These are phyloP conservation scores for Aegilops umbellulata DNA, from an alignment of 176 grass and related monocot species.

Conservation along the genomic window DNA sequence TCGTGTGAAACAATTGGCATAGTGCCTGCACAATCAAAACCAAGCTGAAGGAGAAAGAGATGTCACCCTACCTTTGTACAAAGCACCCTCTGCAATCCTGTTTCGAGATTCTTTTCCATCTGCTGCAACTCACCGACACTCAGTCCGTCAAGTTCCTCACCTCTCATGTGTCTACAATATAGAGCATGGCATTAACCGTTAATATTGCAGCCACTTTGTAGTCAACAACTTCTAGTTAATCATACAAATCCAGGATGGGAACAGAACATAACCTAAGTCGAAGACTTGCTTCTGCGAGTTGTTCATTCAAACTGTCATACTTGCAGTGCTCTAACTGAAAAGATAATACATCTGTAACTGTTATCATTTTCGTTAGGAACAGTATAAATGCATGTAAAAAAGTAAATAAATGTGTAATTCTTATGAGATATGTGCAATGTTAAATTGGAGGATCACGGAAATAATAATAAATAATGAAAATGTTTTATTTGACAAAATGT, in stretches of 20 bases:
- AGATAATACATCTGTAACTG: not conserved
- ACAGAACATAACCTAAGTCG: constrained; percentile 68
- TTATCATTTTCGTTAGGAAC: not conserved
- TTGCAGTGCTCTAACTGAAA: constrained; percentile 76
- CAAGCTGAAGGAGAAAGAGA: constrained; percentile 6
- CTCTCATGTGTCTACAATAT: constrained; percentile 77
- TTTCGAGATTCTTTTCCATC: constrained; percentile 86
- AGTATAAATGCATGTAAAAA: not conserved
- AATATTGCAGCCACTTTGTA: not conserved
- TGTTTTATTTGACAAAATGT: not conserved
- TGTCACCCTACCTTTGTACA: constrained; percentile 66
- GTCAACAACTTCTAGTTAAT: constrained; percentile 6
- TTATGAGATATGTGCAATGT: not conserved
- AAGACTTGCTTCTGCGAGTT: constrained; percentile 73
- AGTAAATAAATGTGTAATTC: not conserved
- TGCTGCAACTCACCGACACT: constrained; percentile 68
- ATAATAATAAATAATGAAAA: not conserved
- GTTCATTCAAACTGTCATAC: constrained; percentile 62
- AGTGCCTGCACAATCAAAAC: not conserved
- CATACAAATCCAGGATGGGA: constrained; percentile 18
- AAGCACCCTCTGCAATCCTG: constrained; percentile 64
- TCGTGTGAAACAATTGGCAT: constrained; percentile 10
- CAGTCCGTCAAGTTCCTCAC: constrained; percentile 76
- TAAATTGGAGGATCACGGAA: not conserved
- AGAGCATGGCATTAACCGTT: not conserved